Percentiles rank a stretch among this genome's conserved stretches.
Conservation (phyloP, 23 red algal genomes). For the Rhodosorus marinus region DNA sequence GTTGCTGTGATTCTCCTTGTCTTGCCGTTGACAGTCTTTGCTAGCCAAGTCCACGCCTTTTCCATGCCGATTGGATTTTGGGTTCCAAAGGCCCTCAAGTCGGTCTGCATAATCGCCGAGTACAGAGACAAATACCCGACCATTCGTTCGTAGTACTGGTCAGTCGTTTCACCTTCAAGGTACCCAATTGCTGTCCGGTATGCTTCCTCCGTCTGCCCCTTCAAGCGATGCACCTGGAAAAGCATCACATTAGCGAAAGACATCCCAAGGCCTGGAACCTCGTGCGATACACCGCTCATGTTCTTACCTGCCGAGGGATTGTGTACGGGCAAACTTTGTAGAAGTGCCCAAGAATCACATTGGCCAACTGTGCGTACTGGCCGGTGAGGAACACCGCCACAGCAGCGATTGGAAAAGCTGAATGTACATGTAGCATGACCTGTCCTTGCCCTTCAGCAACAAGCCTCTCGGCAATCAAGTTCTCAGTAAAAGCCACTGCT, state of each 20-base stretch:
- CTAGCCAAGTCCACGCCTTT: neutral
- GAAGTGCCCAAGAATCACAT: constrained; percentile 35
- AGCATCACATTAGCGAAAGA: too few relatives aligned
- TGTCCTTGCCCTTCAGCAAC: neutral
- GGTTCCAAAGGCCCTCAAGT: constrained; percentile 1
- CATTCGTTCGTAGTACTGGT: constrained; percentile 43
- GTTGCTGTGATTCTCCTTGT: neutral
- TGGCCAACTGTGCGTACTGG: constrained; percentile 4
- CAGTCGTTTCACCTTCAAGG: constrained; percentile 26
- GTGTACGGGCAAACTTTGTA: constrained; percentile 40
- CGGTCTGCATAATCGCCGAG: constrained; percentile 54
- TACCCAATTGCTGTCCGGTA: constrained; percentile 26
- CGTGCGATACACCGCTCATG: too few relatives aligned
- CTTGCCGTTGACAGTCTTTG: neutral
- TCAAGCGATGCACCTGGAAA: constrained; percentile 10
- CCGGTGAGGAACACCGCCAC: constrained; percentile 2
- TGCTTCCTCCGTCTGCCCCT: constrained; percentile 17
- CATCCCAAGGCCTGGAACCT: too few relatives aligned
- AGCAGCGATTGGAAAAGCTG: constrained; percentile 6
- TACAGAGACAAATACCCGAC: constrained; percentile 48
- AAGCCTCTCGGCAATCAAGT: neutral
- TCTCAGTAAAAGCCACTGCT: neutral
- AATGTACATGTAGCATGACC: constrained; percentile 6
- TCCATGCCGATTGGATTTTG: neutral
- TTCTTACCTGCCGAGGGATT: constrained; percentile 22